Base-by-base conservation (phyloP, 768 basidiomycete genomes). In the Thelephora aurantiotincta region DNA sequence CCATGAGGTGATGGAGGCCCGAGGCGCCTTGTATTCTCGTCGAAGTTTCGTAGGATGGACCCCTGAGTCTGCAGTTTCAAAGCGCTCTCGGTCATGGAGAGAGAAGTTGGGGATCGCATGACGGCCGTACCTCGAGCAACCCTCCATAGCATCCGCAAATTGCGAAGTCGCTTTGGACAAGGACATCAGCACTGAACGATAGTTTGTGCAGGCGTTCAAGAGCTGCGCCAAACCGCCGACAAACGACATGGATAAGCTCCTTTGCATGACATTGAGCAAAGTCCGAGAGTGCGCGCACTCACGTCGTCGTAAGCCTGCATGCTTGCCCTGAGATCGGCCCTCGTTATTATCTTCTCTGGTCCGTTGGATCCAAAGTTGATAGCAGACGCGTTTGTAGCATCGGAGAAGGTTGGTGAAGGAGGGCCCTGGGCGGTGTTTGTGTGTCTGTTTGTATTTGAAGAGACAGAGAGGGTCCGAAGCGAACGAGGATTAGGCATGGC, bases 1-100 rank as follows among this genome's bases (percentile, higher is more conserved):
- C 80, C 55, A 94, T 81, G 53, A 97, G 74, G 62, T 93, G 86
- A 62, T 94, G 89, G 38, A 97, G 66, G 4, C 93, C 92, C 16
- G 85, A 80, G 22, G 86, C 80, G 23, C 87, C 90, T 57, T 90
- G 86, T 41, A 94, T 67, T 50, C 86, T 73, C 19, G 84, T 82
- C 11, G 85, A 84, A 20, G 84, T 67, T 58, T 90, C 86, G 58
- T 88, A 86, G 30, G 74, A 70, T 18, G 84, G 82, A 5, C 87
- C 84, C 55, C 87, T 88, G 55, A 89, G 62, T 20, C 85, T 87
- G 54, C 5, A 49, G n/a, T n/a, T 23, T 11, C 14, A 44, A 35
- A 48, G 22, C 44, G 48, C 37, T n/a, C 11, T 45, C 12, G 37
- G 46, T 41, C 23, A 19, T 3, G 33, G 33, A 30, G 35, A 16